Evolutionary conservation across 1,284 basidiomycete genomes (phyloP), one percentile per base, ranked within the genome.

Genomic region (Apiotrichum domesticum): DNA sequence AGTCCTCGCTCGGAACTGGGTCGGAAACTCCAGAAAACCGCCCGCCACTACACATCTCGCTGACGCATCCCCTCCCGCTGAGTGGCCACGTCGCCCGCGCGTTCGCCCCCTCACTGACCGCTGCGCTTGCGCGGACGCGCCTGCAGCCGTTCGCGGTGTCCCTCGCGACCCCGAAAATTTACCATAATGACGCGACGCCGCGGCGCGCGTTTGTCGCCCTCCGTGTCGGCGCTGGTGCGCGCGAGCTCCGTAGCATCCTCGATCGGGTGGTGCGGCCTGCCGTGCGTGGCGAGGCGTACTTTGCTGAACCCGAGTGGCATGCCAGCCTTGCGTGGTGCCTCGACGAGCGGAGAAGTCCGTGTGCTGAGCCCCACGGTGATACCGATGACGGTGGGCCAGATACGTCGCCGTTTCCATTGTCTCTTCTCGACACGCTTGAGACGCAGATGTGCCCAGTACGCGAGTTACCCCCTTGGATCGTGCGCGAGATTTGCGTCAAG

Each of bases 291-390:
- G 72, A 72, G 7, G 58, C 56, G 41, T 76, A 77, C 54, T 73
- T 74, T 52, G 50, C 58, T 9, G 55, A 69, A 32, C 71, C 75
- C 33, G 71, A 74, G 57, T 75, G 74, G 50, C 75, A 77, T 51
- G 62, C 75, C 10, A 72, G 70, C 4, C 65, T 77, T 39, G 75
- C 70, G 8, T 77, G 75, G 75, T 63, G 63, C 33, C 58, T 74
- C 8, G 34, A 13, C 14, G 21, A 21, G 21, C 21, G 21, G 21
- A 21, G 21, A 21, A 21, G 21, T 21, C 21, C 21, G 21, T 21
- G 21, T 21, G 21, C 21, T 21, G 21, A 21, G 21, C 21, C 21
- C 21, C 21, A 21, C 21, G 21, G 21, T 21, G 44, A 6, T 11
- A 33, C 3, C 21, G 35, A 11, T 6, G 14, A 11, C 3, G 11